Conservation (phyloP, 345 rosid species). For the Luvunga scandens region DNA sequence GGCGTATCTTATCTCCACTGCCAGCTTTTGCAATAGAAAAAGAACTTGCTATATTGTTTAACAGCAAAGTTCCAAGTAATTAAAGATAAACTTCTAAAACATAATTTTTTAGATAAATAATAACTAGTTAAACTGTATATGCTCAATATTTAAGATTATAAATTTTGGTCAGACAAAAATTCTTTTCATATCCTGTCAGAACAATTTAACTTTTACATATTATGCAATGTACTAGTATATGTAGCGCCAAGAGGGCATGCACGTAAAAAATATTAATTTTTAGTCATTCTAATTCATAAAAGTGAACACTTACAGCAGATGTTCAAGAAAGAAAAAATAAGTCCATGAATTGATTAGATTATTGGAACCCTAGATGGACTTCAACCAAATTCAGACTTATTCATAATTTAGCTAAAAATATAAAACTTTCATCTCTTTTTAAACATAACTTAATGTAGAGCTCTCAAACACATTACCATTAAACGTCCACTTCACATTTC, state of each 20-base stretch:
- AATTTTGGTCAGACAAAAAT: neutral
- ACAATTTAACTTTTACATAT: neutral
- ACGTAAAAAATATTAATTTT: neutral
- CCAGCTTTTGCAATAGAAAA: neutral
- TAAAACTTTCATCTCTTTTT: neutral
- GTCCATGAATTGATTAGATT: neutral
- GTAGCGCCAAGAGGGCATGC: neutral
- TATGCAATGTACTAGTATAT: neutral
- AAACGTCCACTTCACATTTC: slow-evolving; percentile 62
- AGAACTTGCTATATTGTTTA: neutral
- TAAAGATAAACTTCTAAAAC: neutral
- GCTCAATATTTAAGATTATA: neutral
- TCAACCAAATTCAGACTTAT: neutral
- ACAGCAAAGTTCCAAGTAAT: neutral
- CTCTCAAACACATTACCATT: slow-evolving; percentile 40
- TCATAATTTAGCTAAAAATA: neutral
- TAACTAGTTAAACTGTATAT: neutral
- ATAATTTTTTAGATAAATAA: neutral
- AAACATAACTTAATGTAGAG: neutral
- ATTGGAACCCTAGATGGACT: neutral
- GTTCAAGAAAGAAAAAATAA: neutral
- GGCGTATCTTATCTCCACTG: neutral
- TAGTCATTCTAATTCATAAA: neutral
- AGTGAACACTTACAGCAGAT: neutral
- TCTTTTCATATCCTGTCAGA: neutral